Evolutionary conservation across 257 asterid genomes (phyloP).

Genomic region (Prunella vulgaris): DNA sequence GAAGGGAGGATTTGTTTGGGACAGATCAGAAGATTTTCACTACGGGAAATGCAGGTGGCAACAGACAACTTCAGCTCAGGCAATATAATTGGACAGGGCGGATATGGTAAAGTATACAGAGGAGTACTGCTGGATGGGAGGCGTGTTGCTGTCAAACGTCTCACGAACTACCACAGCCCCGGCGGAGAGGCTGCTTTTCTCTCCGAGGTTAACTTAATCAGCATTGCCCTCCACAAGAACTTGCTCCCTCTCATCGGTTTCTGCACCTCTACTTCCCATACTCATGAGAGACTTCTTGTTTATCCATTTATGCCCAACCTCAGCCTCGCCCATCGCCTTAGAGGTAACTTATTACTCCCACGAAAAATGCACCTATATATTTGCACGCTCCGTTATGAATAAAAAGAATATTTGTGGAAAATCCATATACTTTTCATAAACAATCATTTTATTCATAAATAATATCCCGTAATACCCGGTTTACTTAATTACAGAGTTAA

Average conservation of each 20-base stretch:
- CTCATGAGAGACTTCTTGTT: conserved; percentile 78
- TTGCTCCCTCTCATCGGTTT: conserved; percentile 73
- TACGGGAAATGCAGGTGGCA: conserved; percentile 78
- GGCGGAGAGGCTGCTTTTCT: conserved; percentile 93
- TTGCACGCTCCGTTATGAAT: too few species aligned
- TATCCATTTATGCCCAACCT: conserved; percentile 91
- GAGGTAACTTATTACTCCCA: too few species aligned
- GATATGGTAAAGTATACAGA: conserved; percentile 78
- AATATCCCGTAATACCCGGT: too few species aligned
- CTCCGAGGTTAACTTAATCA: conserved; percentile 71
- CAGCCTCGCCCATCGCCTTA: conserved; percentile 78
- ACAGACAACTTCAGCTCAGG: conserved; percentile 63
- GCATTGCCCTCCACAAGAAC: conserved; percentile 84
- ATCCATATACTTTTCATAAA: too few species aligned
- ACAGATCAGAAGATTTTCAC: conserved; percentile 68
- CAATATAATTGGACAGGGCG: conserved; percentile 87
- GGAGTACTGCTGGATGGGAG: conserved; percentile 61
- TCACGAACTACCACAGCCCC: conserved; percentile 64
- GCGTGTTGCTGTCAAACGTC: conserved; percentile 72
- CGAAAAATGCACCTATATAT: too few species aligned
- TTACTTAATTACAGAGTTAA: conserved; percentile 43
- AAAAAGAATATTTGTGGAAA: too few species aligned
- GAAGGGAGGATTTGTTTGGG: conserved; percentile 63
- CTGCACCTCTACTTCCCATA: conserved; percentile 68
- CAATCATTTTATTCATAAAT: too few species aligned